Percentiles rank a stretch among this genome's conserved stretches.
Evolutionary conservation across 202 grass and related monocot genomes (phyloP).

Genomic region (Setaria italica): DNA sequence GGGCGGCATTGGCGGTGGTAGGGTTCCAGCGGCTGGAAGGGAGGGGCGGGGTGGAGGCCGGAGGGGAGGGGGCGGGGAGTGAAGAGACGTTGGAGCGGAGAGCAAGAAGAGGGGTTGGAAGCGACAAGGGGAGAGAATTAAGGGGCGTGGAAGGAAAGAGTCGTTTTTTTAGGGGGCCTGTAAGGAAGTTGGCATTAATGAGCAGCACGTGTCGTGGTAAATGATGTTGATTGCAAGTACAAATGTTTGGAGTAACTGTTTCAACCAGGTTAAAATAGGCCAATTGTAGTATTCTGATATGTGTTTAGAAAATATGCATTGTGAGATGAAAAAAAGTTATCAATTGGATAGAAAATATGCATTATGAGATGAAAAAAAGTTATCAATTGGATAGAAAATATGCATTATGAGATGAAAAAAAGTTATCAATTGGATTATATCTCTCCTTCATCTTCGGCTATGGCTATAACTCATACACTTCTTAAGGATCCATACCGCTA

Average conservation of each 20-base stretch:
- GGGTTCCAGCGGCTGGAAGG: constrained; percentile 35
- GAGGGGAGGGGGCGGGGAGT: not conserved
- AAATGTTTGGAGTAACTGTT: not conserved
- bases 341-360: too few species aligned
- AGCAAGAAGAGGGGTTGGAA: not conserved
- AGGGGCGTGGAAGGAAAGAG: constrained; percentile 5
- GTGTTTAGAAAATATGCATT: too few species aligned
- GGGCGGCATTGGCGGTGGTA: constrained; percentile 53
- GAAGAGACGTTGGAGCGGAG: constrained; percentile 29
- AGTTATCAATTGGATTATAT: too few species aligned
- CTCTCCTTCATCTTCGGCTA: too few species aligned
- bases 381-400: too few species aligned
- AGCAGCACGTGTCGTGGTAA: not conserved
- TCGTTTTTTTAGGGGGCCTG: constrained; percentile 8
- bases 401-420: too few species aligned
- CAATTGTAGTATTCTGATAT: too few species aligned
- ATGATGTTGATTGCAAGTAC: not conserved
- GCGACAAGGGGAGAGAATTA: constrained; percentile 28
- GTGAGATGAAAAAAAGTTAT: too few species aligned
- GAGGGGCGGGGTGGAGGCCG: constrained; percentile 7
- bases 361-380: too few species aligned
- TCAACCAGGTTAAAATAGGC: too few species aligned
- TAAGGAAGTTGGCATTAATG: constrained; percentile 39
- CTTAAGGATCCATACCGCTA: too few species aligned
- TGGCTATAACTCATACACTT: too few species aligned